Conservation (phyloP, 306 rosid genomes). For the Cucurbita moschata region DNA sequence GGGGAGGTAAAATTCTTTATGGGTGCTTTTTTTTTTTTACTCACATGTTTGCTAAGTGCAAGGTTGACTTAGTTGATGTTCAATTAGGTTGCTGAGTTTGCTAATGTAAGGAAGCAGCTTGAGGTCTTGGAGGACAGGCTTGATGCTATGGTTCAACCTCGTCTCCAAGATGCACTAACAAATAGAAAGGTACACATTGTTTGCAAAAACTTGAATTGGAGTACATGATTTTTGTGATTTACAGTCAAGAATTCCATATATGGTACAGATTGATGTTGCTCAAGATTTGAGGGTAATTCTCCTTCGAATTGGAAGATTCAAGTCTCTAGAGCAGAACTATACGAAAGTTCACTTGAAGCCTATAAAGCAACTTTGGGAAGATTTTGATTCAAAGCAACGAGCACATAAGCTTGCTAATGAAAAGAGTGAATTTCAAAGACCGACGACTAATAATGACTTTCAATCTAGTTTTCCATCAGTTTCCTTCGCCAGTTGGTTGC, state of each 20-base stretch:
- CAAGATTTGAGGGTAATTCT: constrained; percentile 89
- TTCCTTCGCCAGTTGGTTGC: constrained; percentile 74
- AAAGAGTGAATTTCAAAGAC: constrained; percentile 48
- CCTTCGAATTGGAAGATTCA: constrained; percentile 92
- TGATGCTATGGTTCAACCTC: constrained; percentile 92
- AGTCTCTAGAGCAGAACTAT: constrained; percentile 81
- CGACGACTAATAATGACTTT: constrained; percentile 28
- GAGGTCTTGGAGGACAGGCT: constrained; percentile 97
- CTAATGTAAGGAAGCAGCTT: constrained; percentile 90
- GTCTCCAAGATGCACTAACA: constrained; percentile 77
- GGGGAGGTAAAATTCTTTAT: constrained; percentile 54
- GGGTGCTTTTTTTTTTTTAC: neutral
- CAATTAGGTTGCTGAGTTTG: constrained; percentile 91
- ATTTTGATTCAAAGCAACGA: constrained; percentile 53
- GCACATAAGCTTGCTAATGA: constrained; percentile 41
- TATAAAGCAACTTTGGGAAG: constrained; percentile 81
- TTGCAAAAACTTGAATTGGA: neutral
- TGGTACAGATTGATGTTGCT: constrained; percentile 59
- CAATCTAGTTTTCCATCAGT: constrained; percentile 34
- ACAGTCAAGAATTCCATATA: neutral
- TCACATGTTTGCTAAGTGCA: neutral
- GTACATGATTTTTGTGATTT: neutral
- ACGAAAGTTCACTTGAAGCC: constrained; percentile 90
- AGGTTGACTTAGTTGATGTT: neutral
- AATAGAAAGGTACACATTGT: constrained; percentile 53